Base-by-base conservation (phyloP, 108 stramenopile genomes). In the Nitzschia putrida region DNA sequence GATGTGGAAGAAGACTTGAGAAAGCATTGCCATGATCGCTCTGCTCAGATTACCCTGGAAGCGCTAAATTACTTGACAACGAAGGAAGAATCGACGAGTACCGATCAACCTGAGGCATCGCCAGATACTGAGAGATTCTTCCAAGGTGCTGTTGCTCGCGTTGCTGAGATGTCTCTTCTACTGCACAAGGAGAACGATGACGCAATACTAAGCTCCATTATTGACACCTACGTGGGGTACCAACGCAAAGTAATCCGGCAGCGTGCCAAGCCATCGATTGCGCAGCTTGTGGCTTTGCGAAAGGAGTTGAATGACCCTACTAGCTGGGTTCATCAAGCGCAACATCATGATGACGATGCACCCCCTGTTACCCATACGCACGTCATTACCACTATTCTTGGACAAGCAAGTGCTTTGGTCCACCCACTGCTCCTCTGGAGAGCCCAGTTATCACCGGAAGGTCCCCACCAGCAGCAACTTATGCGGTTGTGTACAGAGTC, bases 351-450 rank as follows among this genome's bases (percentile, higher is more conserved):
- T 16, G 71, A 71, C 22, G 69, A 79, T n/a, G 50, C 40, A 11
- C n/a, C 61, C 13, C 45, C 60, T 38, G 69, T 53, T 20, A 82
- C 82, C 51, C 89, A 93, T 76, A 74, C 85, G 1, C 80, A 85
- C 40, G 81, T 84, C 22, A 58, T 91, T 11, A 84, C 89, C 14
- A 79, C 84, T 11, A 80, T 93, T 53, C 64, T 93, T 25, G 88
- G 88, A 20, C 88, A 93, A 68, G 86, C 89, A 0, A 77, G 73
- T 49, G 77, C 84, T 21, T 65, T 93, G 64, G 85, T 91, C 53
- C 88, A 93, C 69, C 92, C 92, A n/a, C 63, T 93, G 37, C 60
- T 80, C n/a, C 67, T 78, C 24, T 93, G 92, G 92, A 79, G 74
- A 61, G 75, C 80, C 29, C 78, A 70, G n/a, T 43, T 93, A 53